Conservation (phyloP, 495 filamentous ascomycete species). For the Podospora fimiseda region DNA sequence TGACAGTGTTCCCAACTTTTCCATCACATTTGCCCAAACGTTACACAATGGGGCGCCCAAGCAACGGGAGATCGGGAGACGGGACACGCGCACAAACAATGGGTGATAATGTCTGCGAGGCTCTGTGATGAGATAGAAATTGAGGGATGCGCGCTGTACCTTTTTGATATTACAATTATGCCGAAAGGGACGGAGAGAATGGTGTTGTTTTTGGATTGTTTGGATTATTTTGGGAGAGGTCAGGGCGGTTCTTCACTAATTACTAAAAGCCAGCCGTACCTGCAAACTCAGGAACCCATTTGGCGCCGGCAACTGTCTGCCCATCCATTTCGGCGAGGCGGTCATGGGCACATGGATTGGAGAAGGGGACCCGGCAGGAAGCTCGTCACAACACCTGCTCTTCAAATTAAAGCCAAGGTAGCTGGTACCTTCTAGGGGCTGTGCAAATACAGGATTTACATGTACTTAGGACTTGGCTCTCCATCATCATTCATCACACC, state of each 20-base stretch:
- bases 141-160: neutral
- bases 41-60: conserved; percentile 10
- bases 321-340: neutral
- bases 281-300: neutral
- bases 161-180: neutral
- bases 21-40: too few species aligned
- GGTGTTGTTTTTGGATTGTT: neutral
- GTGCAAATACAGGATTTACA: too few species aligned
- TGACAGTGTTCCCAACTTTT: too few species aligned
- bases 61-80: too few species aligned
- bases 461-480: neutral
- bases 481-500: neutral
- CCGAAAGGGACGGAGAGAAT: neutral
- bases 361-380: too few species aligned
- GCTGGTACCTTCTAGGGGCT: neutral
- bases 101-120: too few species aligned
- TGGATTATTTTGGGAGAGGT: neutral
- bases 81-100: conserved; percentile 16
- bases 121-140: too few species aligned
- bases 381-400: neutral
- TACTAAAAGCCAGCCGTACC: neutral
- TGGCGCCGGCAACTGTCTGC: neutral
- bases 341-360: neutral
- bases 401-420: too few species aligned
- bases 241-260: neutral